Percentiles rank a stretch among this genome's conserved stretches.
Conservation (phyloP, 352 stramenopile genomes). For the Globisporangium perplexum region DNA sequence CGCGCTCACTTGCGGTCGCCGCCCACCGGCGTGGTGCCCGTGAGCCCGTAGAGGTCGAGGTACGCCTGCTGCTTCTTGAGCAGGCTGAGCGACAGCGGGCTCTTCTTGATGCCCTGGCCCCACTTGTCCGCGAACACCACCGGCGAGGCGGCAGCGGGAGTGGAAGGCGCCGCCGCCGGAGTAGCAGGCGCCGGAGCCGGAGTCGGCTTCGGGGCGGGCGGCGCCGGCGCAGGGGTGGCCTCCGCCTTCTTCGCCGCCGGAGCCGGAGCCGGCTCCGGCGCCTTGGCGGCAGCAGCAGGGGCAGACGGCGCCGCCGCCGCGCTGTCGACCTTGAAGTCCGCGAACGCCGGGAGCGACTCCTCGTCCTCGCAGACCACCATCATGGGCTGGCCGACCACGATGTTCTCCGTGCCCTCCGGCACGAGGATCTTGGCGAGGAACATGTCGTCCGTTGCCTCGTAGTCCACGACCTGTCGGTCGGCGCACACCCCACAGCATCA, state of each 20-base stretch:
- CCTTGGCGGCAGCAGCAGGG: constrained; percentile 22
- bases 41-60: constrained; percentile 75
- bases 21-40: constrained; percentile 60
- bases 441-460: constrained; percentile 96
- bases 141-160: constrained; percentile 17
- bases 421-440: constrained; percentile 96
- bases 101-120: constrained; percentile 76
- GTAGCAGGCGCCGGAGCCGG: constrained; percentile 2
- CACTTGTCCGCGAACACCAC: constrained; percentile 62
- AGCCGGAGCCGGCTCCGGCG: constrained; percentile 45
- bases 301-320: constrained; percentile 17
- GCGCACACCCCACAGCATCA: not conserved
- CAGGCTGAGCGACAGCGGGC: constrained; percentile 72
- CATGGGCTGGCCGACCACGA: constrained; percentile 92
- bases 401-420: constrained; percentile 82
- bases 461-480: constrained; percentile 88
- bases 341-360: constrained; percentile 55
- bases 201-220: constrained; percentile 17
- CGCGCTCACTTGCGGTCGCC: constrained; percentile 36
- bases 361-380: constrained; percentile 94
- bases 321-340: constrained; percentile 73
- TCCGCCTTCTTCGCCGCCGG: constrained; percentile 72
- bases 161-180: constrained; percentile 7
- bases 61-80: constrained; percentile 84
- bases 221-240: constrained; percentile 35